Conservation (phyloP, 495 filamentous ascomycete species). For the Durotheca rogersii region DNA sequence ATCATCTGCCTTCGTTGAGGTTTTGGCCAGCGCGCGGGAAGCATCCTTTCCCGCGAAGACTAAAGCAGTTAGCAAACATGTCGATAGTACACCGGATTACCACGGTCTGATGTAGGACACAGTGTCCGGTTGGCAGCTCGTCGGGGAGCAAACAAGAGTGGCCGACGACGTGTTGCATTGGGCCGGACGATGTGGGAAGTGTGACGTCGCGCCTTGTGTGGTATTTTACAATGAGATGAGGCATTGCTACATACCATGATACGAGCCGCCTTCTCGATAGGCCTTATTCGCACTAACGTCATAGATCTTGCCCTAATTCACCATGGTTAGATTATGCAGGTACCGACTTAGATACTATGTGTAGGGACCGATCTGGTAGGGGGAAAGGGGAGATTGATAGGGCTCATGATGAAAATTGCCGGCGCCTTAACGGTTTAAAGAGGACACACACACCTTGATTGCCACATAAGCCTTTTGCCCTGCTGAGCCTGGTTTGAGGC, state of each 20-base stretch:
- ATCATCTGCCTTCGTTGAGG: conserved; percentile 83
- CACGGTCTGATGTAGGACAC: conserved; percentile 19
- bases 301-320: conserved; percentile 74
- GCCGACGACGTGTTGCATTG: not conserved
- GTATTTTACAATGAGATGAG: conserved; percentile 4
- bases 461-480: conserved; percentile 80
- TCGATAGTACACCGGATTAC: not conserved
- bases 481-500: conserved; percentile 58
- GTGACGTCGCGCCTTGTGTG: conserved; percentile 1
- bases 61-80: conserved; percentile 42
- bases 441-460: conserved; percentile 65
- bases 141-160: conserved; percentile 18
- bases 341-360: conserved; percentile 5
- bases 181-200: not conserved
- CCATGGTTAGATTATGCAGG: conserved; percentile 11
- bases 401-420: no score
- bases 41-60: conserved; percentile 96
- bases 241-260: conserved; percentile 64
- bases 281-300: conserved; percentile 85
- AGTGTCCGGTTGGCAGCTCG: not conserved
- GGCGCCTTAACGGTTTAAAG: no score
- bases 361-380: not conserved
- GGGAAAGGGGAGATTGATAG: no score
- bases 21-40: conserved; percentile 81
- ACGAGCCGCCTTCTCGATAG: conserved; percentile 80